Base-by-base conservation (phyloP, 2,329 filamentous ascomycete genomes). In the Sporothrix inflata region DNA sequence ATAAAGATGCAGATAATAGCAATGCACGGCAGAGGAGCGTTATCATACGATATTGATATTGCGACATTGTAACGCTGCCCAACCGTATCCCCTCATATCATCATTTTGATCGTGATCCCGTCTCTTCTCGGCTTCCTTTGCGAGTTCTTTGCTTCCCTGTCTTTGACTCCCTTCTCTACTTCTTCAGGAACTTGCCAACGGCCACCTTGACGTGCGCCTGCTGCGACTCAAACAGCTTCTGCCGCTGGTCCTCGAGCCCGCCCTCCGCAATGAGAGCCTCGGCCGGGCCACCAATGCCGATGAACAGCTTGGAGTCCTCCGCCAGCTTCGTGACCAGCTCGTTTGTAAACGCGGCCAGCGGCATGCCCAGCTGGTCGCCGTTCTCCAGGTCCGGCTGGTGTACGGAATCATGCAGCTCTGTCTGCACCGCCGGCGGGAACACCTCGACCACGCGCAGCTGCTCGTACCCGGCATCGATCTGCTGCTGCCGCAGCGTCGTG, bases 331-430 rank as follows among this genome's bases (percentile, higher is more conserved):
- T 70, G 74, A 80, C 84, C 34, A 83, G 80, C 40, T 80, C 77
- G 1, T 85, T 79, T 0, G 79, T 81, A 73, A 84, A 88, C 3
- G 80, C 76, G 3, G 76, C 76, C 21, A 86, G 70, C 3, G 85
- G 84, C 83, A 88, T 87, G 3, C 85, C 86, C 14, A 87, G 71
- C 6, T 78, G 75, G 2, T 80, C 79, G 4, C 85, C 84, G 7
- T 77, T 75, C 19, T 83, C 79, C 30, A 82, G 71, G n/a, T 83
- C 83, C 73, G 84, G 78, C 74, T 84, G 80, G 74, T 79, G 77
- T 61, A 70, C 73, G 7, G 74, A 71, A 72, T 80, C 82, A 74
- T 86, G 85, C 9, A 87, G 75, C 76, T 87, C 85, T 4, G 84
- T 84, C 77, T 81, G 76, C 69, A 82, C 77, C 7, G 80, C 77